These are phyloP conservation scores for Macrolepiota dolichaula DNA, from an alignment of 768 basidiomycete species.

Conservation along the genomic window DNA sequence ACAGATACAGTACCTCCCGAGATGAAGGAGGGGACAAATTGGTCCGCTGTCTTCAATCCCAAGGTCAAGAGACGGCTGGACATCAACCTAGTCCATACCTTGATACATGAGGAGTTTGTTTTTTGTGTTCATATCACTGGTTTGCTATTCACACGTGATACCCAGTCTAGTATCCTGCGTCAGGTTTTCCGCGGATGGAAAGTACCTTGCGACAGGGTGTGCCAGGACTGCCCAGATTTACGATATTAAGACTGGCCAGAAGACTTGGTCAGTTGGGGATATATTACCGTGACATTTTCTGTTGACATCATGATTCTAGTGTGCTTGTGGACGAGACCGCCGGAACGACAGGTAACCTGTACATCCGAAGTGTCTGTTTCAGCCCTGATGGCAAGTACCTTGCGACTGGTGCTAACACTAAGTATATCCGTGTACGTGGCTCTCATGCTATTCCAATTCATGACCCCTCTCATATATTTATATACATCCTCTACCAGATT, in stretches of 20 bases:
- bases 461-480: conserved; percentile 25
- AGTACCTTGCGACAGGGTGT: conserved; percentile 88
- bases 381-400: conserved; percentile 85
- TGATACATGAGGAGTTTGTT: conserved; percentile 77
- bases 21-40: conserved; percentile 69
- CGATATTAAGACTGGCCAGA: conserved; percentile 85
- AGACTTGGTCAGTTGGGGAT: conserved; percentile 65
- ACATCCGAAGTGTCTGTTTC: conserved; percentile 91
- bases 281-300: background rate
- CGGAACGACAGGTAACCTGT: conserved; percentile 75
- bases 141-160: background rate
- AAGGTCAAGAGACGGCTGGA: conserved; percentile 69
- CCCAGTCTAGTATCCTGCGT: conserved; percentile 78
- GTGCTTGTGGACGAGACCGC: conserved; percentile 74
- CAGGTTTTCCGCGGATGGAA: conserved; percentile 90
- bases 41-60: conserved; percentile 85
- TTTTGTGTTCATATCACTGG: conserved; percentile 13
- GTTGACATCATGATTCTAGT: conserved; percentile 30
- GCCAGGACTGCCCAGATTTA: conserved; percentile 94
- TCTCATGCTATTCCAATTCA: background rate
- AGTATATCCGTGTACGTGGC: conserved; percentile 71
- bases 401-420: conserved; percentile 92
- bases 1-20: conserved; percentile 45
- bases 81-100: conserved; percentile 72
- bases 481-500: conserved; percentile 44